Evolutionary conservation across 257 asterid genomes (phyloP).

Genomic region (Voacanga thouarsii): DNA sequence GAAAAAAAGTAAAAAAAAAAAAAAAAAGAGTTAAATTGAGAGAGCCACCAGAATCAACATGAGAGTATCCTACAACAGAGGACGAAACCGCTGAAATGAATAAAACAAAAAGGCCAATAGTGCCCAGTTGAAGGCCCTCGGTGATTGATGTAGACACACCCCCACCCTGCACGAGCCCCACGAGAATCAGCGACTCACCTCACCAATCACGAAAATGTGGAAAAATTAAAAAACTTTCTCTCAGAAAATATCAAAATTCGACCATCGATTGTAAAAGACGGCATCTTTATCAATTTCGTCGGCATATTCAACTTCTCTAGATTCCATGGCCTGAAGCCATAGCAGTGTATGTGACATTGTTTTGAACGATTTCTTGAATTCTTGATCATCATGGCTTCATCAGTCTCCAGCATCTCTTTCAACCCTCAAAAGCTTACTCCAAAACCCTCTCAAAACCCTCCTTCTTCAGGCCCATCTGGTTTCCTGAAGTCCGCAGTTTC

Average conservation of each 20-base stretch:
- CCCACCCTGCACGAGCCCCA: not conserved
- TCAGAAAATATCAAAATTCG: not conserved
- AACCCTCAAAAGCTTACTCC: constrained; percentile 14
- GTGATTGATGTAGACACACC: not conserved
- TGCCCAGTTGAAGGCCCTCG: not conserved
- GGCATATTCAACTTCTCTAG: not conserved
- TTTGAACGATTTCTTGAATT: constrained; percentile 11
- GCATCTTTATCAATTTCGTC: not conserved
- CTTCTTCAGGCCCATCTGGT: constrained; percentile 10
- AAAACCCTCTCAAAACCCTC: constrained; percentile 20
- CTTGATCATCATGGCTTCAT: constrained; percentile 33
- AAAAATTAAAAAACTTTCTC: not conserved
- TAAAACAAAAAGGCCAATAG: not conserved
- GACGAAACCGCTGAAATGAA: too few relatives aligned
- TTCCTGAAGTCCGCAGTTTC: constrained; percentile 19
- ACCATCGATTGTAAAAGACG: not conserved
- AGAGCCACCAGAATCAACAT: not conserved
- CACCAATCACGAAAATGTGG: not conserved
- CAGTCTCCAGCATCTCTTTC: constrained; percentile 33
- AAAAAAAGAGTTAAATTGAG: too few relatives aligned
- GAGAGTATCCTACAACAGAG: too few relatives aligned
- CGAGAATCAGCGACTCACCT: constrained; percentile 4
- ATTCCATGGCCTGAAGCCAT: constrained; percentile 9
- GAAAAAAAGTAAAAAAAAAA: not conserved
- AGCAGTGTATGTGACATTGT: not conserved